Evolutionary conservation across 495 filamentous ascomycete species (phyloP), one percentile per base, ranked within the genome.

Genomic region (Amniculicola lignicola): DNA sequence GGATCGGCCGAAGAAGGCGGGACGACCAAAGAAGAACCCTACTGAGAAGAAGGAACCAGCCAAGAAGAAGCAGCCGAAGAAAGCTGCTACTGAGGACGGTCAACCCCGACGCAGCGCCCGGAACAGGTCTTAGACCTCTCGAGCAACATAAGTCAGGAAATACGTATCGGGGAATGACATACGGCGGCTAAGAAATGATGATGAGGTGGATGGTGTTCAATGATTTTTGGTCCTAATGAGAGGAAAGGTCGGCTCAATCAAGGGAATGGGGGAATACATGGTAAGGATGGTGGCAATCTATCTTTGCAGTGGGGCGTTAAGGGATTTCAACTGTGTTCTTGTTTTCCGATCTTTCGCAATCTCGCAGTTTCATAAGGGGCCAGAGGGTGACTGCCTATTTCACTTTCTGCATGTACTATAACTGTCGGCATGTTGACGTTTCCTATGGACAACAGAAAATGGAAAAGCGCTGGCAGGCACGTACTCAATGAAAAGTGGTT

Each of bases 61-160:
- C 29, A 55, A 61, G 31, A 66, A 70, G 63, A 55, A 53, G 31
- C 57, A 64, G 55, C 67, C 70, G 1, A 73, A 73, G 66, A 68
- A 67, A 45, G 69, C 70, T 23, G 69, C 70, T 6, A 73, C 70
- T 10, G 70, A 58, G 31, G 52, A 61, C 50, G 70, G 70, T 3
- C 53, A 71, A 58, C 70, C 70, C 25, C 40, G 70, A 21, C 62
- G 70, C n/a, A 66, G 61, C 44, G 63, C 50, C 2, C 41, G 70
- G 16, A 65, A 66, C 51, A 62, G 53, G 44, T 24, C 57, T 19
- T 69, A 65, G 56, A 33, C 22, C 1, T 25, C 37, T 37, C 14
- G 12, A 37, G 9, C 19, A 27, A 23, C 1, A 4, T 21, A 16
- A 24, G 12, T 25, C 9, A 7, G 12, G 41, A 19, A 12, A 11